Conservation (phyloP, 208 protist genomes). For the Novymonas esmeraldas region DNA sequence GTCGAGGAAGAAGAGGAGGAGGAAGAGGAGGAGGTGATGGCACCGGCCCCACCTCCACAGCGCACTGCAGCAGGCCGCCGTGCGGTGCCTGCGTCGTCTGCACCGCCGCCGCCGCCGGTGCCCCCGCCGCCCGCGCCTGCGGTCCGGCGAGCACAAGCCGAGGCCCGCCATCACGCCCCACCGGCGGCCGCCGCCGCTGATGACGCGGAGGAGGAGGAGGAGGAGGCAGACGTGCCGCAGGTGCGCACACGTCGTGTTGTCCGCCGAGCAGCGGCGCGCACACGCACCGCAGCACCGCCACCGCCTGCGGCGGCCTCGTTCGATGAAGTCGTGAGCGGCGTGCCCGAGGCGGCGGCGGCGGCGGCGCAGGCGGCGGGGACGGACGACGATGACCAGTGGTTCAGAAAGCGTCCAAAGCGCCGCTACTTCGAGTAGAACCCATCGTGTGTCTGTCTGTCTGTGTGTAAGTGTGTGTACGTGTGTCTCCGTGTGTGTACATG, state of each 20-base stretch:
- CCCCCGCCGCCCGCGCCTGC: not conserved
- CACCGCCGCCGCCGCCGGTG: constrained; percentile 5
- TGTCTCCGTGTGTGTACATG: not conserved
- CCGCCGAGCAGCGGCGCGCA: constrained; percentile 17
- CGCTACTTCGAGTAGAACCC: constrained; percentile 34
- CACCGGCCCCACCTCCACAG: constrained; percentile 7
- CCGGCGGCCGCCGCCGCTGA: not conserved
- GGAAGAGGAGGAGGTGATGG: constrained; percentile 4
- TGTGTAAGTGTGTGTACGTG: no score
- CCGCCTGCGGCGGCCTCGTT: not conserved
- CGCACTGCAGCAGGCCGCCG: constrained; percentile 10
- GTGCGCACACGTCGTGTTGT: constrained; percentile 23
- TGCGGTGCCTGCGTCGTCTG: constrained; percentile 12
- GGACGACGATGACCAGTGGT: constrained; percentile 37
- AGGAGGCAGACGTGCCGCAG: constrained; percentile 11
- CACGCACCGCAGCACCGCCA: constrained; percentile 1
- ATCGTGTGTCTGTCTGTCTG: not conserved
- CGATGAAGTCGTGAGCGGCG: constrained; percentile 1
- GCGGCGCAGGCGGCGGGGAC: not conserved
- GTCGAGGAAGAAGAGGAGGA: constrained; percentile 13
- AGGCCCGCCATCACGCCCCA: no score
- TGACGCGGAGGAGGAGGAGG: not conserved
- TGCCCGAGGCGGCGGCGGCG: not conserved
- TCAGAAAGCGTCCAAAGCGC: constrained; percentile 45
- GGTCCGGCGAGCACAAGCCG: no score